Conservation (phyloP, 139 green algal genomes). For the Parachlorella kessleri region DNA sequence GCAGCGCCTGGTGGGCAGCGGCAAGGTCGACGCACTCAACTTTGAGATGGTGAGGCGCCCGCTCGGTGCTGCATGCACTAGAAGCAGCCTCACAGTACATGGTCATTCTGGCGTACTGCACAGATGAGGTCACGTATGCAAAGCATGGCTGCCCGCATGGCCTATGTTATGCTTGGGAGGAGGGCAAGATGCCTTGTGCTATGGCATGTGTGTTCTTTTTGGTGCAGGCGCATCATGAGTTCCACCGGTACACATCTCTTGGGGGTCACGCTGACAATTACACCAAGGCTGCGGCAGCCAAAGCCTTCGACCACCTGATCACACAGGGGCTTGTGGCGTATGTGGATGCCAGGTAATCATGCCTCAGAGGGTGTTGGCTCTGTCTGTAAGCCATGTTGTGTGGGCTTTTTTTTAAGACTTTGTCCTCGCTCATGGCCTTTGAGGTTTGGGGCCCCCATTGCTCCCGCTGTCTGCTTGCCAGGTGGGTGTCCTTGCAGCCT, state of each 20-base stretch:
- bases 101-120: no score
- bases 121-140: no score
- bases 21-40: conserved; percentile 35
- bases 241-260: conserved; percentile 6
- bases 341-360: conserved; percentile 31
- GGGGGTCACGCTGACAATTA: conserved; percentile 43
- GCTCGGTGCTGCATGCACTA: no score
- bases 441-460: neutral
- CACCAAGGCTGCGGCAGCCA: conserved; percentile 30
- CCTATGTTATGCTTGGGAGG: conserved; percentile 3
- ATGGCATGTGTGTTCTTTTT: neutral
- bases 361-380: no score
- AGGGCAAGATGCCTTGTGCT: conserved; percentile 9
- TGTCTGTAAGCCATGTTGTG: no score
- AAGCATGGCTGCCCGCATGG: no score
- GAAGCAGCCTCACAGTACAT: no score
- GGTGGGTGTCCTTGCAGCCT: no score
- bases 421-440: neutral
- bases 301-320: conserved; percentile 62
- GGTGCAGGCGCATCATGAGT: conserved; percentile 30
- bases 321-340: conserved; percentile 36
- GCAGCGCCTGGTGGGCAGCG: conserved; percentile 33
- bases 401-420: neutral
- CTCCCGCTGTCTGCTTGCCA: no score
- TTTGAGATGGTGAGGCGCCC: conserved; percentile 61